Evolutionary conservation across 352 stramenopile genomes (phyloP), one percentile per base, ranked within the genome.

Genomic region (Phytophthora hibernalis): DNA sequence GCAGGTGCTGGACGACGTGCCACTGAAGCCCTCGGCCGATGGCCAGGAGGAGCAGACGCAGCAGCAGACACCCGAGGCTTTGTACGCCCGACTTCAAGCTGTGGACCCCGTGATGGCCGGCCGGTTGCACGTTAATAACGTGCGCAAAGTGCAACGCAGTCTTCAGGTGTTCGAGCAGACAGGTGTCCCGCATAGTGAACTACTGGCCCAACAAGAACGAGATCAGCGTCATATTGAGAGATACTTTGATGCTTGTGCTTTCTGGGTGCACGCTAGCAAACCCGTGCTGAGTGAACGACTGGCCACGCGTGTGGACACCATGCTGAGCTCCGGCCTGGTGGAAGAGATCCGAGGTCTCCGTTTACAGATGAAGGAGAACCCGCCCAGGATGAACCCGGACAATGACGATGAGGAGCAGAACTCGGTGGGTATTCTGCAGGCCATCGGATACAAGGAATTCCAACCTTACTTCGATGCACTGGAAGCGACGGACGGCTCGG

Each of bases 371-470:
- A 77, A 84, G 30, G 53, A 74, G 22, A 72, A 90, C 40, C 78
- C 83, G 4, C 83, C 83, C 11, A 61, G 67, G 26, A 58, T 85
- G 5, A 63, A 65, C 9, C 22, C 37, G 2, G 49, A 57, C 3
- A 61, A 59, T 3, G 62, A 75, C 24, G 72, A 81, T 11, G 69
- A 79, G 57, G 58, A 18, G n/a, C 63, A 81, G 30, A 74, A 80
- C 53, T 79, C 83, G 2, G 77, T 92, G 15, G 91, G 91, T 6
- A 91, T 97, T 49, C 72, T 94, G 8, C 87, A 96, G 66, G 90
- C 91, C 15, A 97, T 97, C 60, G 91, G 91, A 21, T 96, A 96
- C 71, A 97, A 97, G 55, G 91, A 97, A 68, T 97, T 97, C 56
- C 78, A 91, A 51, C 80, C 86, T 31, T 94, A 96, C 63, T 86